These are phyloP conservation scores for Pyrenophora teres DNA, from an alignment of 2,329 filamentous ascomycete genomes.

Conservation along the genomic window DNA sequence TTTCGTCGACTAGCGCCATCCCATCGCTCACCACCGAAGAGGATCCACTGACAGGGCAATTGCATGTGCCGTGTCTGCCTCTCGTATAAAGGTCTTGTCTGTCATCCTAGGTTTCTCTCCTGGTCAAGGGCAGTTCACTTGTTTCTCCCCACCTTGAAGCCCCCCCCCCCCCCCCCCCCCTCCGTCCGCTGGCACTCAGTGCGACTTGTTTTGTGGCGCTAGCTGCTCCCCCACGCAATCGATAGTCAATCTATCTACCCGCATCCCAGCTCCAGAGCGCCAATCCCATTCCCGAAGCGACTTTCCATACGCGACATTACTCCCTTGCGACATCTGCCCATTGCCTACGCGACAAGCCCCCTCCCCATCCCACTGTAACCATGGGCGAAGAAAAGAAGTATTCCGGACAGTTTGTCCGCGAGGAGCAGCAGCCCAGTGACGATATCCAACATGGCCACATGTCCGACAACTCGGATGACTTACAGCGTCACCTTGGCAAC, in stretches of 20 bases:
- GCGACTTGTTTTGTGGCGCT: conserved; percentile 29
- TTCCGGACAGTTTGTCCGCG: conserved; percentile 37
- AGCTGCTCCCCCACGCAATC: conserved; percentile 24
- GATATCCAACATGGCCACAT: conserved; percentile 38
- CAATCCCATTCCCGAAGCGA: conserved; percentile 22
- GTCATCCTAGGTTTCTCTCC: conserved; percentile 11
- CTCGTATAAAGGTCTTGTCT: conserved; percentile 34
- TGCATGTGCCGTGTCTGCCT: conserved; percentile 27
- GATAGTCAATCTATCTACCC: conserved; percentile 14
- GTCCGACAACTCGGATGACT: conserved; percentile 43
- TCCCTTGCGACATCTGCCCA: conserved; percentile 14
- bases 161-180: conserved; percentile 3
- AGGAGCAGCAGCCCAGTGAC: conserved; percentile 23
- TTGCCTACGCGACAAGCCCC: conserved; percentile 18
- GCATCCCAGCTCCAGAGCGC: conserved; percentile 21
- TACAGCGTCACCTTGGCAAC: conserved; percentile 48
- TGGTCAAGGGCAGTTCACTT: conserved; percentile 23
- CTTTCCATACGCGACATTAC: conserved; percentile 16
- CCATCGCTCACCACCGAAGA: conserved; percentile 29
- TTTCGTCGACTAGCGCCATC: conserved; percentile 19
- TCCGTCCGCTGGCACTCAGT: conserved; percentile 29
- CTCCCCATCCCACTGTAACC: conserved; percentile 22
- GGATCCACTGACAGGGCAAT: conserved; percentile 29
- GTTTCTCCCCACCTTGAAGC: conserved; percentile 17
- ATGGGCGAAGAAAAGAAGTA: conserved; percentile 42